A percentile compares a stretch with the other conserved stretches of the same genome.
These are phyloP conservation scores for Ceratobasidium sp. DNA, from an alignment of 1,284 basidiomycete genomes.

Conservation along the genomic window DNA sequence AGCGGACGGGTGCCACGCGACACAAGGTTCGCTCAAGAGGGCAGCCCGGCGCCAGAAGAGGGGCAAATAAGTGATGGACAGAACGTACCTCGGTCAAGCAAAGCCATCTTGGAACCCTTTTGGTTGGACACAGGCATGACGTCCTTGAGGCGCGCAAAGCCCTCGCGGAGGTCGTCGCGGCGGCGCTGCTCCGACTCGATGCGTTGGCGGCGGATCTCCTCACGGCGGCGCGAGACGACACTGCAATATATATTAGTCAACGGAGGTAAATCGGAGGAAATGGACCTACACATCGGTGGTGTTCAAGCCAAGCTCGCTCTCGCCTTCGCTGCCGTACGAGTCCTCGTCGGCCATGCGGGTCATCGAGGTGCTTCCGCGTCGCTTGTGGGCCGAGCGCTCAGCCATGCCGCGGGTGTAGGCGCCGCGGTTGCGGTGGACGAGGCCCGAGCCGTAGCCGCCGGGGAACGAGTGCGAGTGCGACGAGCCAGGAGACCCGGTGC, in stretches of 20 bases:
- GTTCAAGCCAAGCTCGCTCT: conserved; percentile 35
- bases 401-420: conserved; percentile 35
- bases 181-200: conserved; percentile 87
- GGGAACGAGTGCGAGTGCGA: conserved; percentile 21
- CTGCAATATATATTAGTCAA: conserved; percentile 28
- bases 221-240: conserved; percentile 59
- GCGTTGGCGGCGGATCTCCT: conserved; percentile 83
- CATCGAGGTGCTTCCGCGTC: conserved; percentile 23
- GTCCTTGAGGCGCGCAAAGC: conserved; percentile 84
- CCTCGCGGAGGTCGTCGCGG: conserved; percentile 84
- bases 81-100: conserved; percentile 78
- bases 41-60: conserved; percentile 7
- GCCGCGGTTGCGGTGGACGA: conserved; percentile 41
- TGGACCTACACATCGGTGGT: conserved; percentile 38
- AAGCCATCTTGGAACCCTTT: conserved; percentile 86
- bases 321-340: conserved; percentile 38
- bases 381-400: conserved; percentile 24
- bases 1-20: conserved; percentile 17
- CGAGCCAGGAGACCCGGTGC: conserved; percentile 17
- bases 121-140: conserved; percentile 84
- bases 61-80: conserved; percentile 40
- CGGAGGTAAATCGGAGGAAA: not conserved
- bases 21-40: not conserved
- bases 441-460: conserved; percentile 23
- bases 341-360: conserved; percentile 40